Evolutionary conservation across 2,329 filamentous ascomycete species (phyloP).

Genomic region (Neofusicoccum kwambonambiense): DNA sequence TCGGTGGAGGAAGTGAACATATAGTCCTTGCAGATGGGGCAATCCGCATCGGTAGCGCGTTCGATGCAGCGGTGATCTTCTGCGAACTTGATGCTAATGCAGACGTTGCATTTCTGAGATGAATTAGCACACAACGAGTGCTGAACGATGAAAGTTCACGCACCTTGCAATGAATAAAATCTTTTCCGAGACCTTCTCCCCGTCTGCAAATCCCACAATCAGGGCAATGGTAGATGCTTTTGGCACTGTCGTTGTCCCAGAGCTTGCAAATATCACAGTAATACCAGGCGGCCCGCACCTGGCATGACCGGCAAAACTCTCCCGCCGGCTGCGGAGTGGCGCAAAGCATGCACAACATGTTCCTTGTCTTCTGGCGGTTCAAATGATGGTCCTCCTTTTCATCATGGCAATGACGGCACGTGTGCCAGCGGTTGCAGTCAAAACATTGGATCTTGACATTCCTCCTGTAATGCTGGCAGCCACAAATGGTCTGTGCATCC

Average conservation of each 20-base stretch:
- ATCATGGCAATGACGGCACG: constrained; percentile 93
- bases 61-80: constrained; percentile 91
- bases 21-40: constrained; percentile 94
- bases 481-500: constrained; percentile 54
- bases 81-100: constrained; percentile 84
- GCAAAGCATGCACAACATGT: constrained; percentile 98
- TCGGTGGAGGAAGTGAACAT: constrained; percentile 88
- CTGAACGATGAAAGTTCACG: not conserved
- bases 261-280: constrained; percentile 94
- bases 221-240: constrained; percentile 91
- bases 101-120: constrained; percentile 70
- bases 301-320: constrained; percentile 76
- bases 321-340: constrained; percentile 77
- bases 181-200: constrained; percentile 87
- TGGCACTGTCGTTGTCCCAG: constrained; percentile 90
- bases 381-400: constrained; percentile 74
- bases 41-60: constrained; percentile 89
- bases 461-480: constrained; percentile 89
- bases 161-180: constrained; percentile 98
- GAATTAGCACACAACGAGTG: constrained; percentile 25
- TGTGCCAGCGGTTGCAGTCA: constrained; percentile 87
- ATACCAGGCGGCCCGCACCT: constrained; percentile 76
- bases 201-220: constrained; percentile 95
- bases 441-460: constrained; percentile 96
- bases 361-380: constrained; percentile 77